A percentile compares a stretch with the other conserved stretches of the same genome.
Conservation (phyloP, 2,329 filamentous ascomycete genomes). For the Colletotrichum tofieldiae region DNA sequence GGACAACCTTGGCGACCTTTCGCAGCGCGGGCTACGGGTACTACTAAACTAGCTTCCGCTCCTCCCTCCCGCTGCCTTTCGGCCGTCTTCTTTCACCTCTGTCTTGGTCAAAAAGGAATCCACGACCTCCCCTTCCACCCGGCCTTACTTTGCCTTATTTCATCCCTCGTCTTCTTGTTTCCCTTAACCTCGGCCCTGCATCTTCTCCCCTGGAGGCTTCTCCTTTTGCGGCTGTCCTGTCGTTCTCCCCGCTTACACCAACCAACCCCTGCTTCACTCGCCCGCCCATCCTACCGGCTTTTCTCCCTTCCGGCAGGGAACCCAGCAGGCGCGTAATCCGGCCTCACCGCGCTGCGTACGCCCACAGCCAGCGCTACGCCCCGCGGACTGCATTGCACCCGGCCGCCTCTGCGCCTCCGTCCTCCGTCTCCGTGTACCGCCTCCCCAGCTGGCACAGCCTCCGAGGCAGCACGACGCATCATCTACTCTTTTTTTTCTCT, state of each 20-base stretch:
- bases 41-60: conserved; percentile 5
- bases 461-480: conserved; percentile 15
- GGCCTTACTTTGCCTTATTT: neutral
- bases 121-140: neutral
- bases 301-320: conserved; percentile 23
- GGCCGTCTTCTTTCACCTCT: neutral
- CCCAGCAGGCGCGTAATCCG: conserved; percentile 12
- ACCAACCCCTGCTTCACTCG: neutral
- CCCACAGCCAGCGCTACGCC: conserved; percentile 33
- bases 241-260: neutral
- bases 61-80: neutral
- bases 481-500: neutral
- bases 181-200: neutral
- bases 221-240: neutral
- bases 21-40: neutral
- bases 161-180: neutral
- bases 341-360: conserved; percentile 23
- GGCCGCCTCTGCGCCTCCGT: conserved; percentile 22
- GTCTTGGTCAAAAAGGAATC: neutral
- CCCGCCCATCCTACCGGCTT: neutral
- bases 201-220: neutral
- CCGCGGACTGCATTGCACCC: conserved; percentile 23
- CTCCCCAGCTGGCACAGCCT: conserved; percentile 20
- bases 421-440: conserved; percentile 19
- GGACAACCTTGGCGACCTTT: neutral